Evolutionary conservation across 192 early-diverging fungal species (phyloP).

Genomic region (Phycomyces nitens): DNA sequence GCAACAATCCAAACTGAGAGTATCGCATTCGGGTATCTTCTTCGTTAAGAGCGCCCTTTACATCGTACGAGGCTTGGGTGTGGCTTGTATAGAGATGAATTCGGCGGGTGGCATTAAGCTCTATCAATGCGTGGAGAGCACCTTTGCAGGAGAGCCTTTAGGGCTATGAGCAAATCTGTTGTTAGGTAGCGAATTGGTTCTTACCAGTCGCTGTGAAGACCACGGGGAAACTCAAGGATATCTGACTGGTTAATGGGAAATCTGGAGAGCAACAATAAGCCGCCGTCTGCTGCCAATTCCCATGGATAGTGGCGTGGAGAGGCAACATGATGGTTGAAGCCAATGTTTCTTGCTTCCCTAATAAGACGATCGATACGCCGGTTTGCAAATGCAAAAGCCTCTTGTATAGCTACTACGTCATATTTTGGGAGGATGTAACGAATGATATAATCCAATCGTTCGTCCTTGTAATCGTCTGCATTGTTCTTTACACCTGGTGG

Average conservation of each 20-base stretch:
- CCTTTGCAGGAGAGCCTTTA: constrained; percentile 64
- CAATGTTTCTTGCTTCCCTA: constrained; percentile 55
- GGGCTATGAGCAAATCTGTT: neutral
- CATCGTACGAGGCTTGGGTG: constrained; percentile 72
- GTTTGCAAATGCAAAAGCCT: constrained; percentile 73
- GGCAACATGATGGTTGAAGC: constrained; percentile 63
- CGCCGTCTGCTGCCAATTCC: constrained; percentile 68
- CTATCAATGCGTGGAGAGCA: constrained; percentile 70
- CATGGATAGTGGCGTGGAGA: constrained; percentile 57
- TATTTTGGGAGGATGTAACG: constrained; percentile 58
- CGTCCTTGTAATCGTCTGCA: constrained; percentile 72
- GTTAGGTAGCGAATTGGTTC: neutral
- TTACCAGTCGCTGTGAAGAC: constrained; percentile 69
- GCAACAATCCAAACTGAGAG: constrained; percentile 61
- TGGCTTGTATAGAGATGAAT: constrained; percentile 81
- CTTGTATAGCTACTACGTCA: constrained; percentile 80
- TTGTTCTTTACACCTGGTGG: constrained; percentile 69
- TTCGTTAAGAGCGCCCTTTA: constrained; percentile 41
- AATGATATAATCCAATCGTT: constrained; percentile 68
- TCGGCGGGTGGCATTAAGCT: constrained; percentile 37
- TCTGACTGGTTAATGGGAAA: constrained; percentile 60
- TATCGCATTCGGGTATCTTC: constrained; percentile 56
- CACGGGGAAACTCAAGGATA: constrained; percentile 58
- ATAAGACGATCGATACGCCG: constrained; percentile 53
- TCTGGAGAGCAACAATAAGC: constrained; percentile 67